A percentile compares a stretch with the other conserved stretches of the same genome.
Evolutionary conservation across 257 asterid species (phyloP).

Genomic region (Echites panduratus): DNA sequence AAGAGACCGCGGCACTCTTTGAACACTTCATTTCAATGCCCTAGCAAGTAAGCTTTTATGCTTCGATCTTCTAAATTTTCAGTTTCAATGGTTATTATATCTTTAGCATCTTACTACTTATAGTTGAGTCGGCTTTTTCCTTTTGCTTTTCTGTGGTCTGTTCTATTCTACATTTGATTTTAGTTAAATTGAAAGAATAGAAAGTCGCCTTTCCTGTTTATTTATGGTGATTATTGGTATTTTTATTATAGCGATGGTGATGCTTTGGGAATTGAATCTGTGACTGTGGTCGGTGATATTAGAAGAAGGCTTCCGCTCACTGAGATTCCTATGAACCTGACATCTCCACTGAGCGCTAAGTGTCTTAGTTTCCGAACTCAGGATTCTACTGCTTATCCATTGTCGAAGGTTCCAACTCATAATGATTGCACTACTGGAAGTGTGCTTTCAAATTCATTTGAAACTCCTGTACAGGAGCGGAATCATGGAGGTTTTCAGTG

Average conservation of each 20-base stretch:
- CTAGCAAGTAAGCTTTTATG: constrained; percentile 28
- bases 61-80: not conserved
- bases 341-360: constrained; percentile 22
- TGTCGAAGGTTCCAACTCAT: constrained; percentile 6
- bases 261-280: constrained; percentile 25
- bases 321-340: constrained; percentile 38
- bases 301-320: constrained; percentile 54
- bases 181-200: not conserved
- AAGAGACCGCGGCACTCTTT: constrained; percentile 46
- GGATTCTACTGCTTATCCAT: not conserved
- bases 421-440: constrained; percentile 14
- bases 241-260: constrained; percentile 33
- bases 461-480: constrained; percentile 24
- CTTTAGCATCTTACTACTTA: not conserved
- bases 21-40: not conserved
- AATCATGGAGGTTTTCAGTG: constrained; percentile 10
- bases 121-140: not conserved
- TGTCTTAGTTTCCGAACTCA: constrained; percentile 11
- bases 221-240: constrained; percentile 9
- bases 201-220: not conserved
- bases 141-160: not conserved
- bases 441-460: constrained; percentile 10
- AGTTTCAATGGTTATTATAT: not conserved
- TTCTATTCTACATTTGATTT: not conserved
- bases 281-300: constrained; percentile 20